Base-by-base conservation (phyloP, 1,284 basidiomycete species). In the Boletellus deceptivus region DNA sequence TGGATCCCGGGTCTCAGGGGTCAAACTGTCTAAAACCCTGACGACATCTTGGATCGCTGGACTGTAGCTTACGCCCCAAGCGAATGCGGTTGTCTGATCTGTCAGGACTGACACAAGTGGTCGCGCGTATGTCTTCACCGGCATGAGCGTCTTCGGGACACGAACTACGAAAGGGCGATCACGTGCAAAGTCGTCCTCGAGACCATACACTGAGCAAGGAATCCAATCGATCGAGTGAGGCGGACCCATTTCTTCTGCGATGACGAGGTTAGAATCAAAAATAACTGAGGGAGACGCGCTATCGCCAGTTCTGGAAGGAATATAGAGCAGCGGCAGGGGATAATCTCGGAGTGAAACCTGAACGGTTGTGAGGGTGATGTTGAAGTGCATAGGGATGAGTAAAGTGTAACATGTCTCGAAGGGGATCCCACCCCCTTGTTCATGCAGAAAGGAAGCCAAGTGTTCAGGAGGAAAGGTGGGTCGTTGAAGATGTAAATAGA, bases 141-240 rank as follows among this genome's bases (percentile, higher is more conserved):
- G 90, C 90, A 96, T 96, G 51, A 94, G 87, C 0, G 93, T 94
- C 69, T 96, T 98, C 1, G 93, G 93, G 29, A 98, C 79, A 35
- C 75, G 66, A 20, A 97, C 72, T 6, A 74, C 72, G 47, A 95
- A 80, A 9, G 82, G 75, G 4, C 73, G 67, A 18, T 82, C 76
- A 17, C 81, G 82, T 13, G 72, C 65, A 27, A 78, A 67, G 36
- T 83, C 81, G 27, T 79, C 75, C 43, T 80, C 71, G 3, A 69
- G 65, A 18, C 79, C 75, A 37, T 89, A 72, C 48, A 95, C 75
- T 6, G 76, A 73, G 57, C 85, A 88, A 6, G 82, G 71, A 25
- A 93, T 72, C 80, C 87, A 89, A 48, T 90, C 79, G 22, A 89
- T 80, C 0, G 90, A 91, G 35, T 81, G 72, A 0, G 78, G 72